Evolutionary conservation across 306 rosid species (phyloP), one percentile per base, ranked within the genome.

Genomic region (Parietaria judaica): DNA sequence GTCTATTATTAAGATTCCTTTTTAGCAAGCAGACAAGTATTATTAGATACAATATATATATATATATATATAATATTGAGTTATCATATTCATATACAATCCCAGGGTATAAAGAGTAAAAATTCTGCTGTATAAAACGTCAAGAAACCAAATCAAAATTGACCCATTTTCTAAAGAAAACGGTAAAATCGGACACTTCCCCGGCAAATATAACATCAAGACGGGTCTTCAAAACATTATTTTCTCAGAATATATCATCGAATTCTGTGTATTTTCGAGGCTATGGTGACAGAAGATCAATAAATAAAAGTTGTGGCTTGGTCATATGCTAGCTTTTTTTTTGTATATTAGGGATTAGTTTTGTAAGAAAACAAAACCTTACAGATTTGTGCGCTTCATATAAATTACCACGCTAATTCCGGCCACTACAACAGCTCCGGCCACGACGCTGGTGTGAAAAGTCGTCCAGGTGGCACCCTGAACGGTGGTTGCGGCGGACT

Each of bases 401-500:
- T 82, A 92, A 48, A 81, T 72, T 75, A 88, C 37, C 63, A 84
- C 63, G 44, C 81, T 82, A 52, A 86, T 51, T 76, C 90, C 70
- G 14, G 92, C 72, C 48, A 92, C 50, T 63, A 14, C 84, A 46
- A 73, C 35, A 5, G 84, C 90, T 16, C 96, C 75, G 23, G 96
- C 94, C 63, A 84, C 63, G 62, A 80, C 62, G 52, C 92, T 72
- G 14, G 72, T 67, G n/a, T 73, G 76, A 23, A 41, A 10, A 67
- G 82, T 57, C 51, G 73, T 63, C 71, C 71, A 61, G 48, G 76
- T 76, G 15, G 8, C 49, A 66, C 23, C 70, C 65, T 64, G 71
- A 65, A 31, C 23, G 9, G 68, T 70, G 0, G 62, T 37, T 59
- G 77, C 66, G 52, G 44, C 68, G 8, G 67, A 63, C 60, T 46